Percentiles rank a stretch among this genome's conserved stretches.
Evolutionary conservation across 2,329 filamentous ascomycete genomes (phyloP).

Genomic region (Dactylella cylindrospora): DNA sequence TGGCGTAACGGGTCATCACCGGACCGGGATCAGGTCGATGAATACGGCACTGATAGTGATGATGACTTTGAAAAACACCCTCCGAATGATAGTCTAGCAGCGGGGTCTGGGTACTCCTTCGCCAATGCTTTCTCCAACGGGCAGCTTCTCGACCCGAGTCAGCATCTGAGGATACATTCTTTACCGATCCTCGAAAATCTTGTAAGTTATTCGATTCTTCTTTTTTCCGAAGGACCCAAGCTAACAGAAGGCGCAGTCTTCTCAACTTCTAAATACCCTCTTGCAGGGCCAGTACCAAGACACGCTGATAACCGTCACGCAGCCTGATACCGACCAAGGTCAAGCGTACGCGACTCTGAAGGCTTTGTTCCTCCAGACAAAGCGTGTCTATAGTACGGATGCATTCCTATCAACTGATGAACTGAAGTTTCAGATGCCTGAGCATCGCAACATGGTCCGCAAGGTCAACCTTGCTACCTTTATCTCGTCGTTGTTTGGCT

Average conservation of each 20-base stretch:
- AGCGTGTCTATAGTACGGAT: conserved; percentile 62
- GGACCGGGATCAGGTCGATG: conserved; percentile 2
- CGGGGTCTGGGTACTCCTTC: conserved; percentile 45
- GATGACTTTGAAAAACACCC: conserved; percentile 43
- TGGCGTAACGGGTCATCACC: conserved; percentile 3
- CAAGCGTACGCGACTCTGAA: conserved; percentile 65
- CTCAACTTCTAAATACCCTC: conserved; percentile 58
- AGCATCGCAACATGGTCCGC: conserved; percentile 62
- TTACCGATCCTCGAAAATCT: conserved; percentile 64
- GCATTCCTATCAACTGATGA: conserved; percentile 61
- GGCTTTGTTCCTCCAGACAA: conserved; percentile 65
- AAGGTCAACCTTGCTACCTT: conserved; percentile 68
- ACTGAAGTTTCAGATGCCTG: conserved; percentile 57
- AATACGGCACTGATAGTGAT: conserved; percentile 40
- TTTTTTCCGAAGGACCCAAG: neutral
- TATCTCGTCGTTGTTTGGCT: conserved; percentile 64
- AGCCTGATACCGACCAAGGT: conserved; percentile 60
- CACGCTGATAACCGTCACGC: conserved; percentile 60
- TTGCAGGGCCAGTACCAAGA: conserved; percentile 61
- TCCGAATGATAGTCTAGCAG: conserved; percentile 39
- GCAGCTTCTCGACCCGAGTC: conserved; percentile 50
- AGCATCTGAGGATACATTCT: conserved; percentile 61
- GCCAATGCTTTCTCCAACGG: conserved; percentile 31
- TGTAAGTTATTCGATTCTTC: conserved; percentile 52
- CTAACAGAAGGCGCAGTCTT: conserved; percentile 10